phyloP scores from a whole-genome alignment of 2,329 filamentous ascomycete species.

The Penicillium carneum region DNA sequence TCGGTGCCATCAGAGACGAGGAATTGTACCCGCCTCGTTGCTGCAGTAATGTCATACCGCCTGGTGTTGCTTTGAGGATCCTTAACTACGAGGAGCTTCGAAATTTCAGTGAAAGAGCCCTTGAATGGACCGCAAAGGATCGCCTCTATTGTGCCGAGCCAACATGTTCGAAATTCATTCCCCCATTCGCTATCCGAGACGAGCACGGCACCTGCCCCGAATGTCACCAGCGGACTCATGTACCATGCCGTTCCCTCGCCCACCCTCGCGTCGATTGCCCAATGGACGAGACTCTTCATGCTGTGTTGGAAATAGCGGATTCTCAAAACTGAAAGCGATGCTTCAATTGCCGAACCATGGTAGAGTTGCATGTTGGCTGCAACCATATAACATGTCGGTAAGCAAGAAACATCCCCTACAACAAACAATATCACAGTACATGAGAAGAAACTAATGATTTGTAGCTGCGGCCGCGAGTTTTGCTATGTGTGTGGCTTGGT shows the following conservation, averaged over 20 bases:
- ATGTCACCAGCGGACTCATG: slow-evolving; percentile 28
- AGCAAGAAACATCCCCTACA: background rate
- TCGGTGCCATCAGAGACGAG: slow-evolving; percentile 28
- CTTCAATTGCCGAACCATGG: slow-evolving; percentile 26
- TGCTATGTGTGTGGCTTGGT: slow-evolving; percentile 18
- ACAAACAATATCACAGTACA: background rate
- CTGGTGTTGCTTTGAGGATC: slow-evolving; percentile 13
- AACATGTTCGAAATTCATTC: slow-evolving; percentile 34
- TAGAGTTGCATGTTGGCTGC: slow-evolving; percentile 26
- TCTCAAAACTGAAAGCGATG: slow-evolving; percentile 23
- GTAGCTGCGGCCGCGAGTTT: slow-evolving; percentile 22
- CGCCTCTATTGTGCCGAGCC: slow-evolving; percentile 32
- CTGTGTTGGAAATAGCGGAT: slow-evolving; percentile 23
- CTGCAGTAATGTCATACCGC: slow-evolving; percentile 21
- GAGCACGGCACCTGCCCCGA: slow-evolving; percentile 25
- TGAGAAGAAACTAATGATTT: slow-evolving; percentile 6
- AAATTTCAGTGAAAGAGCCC: slow-evolving; percentile 19
- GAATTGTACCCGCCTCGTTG: slow-evolving; percentile 31
- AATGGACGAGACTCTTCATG: slow-evolving; percentile 20
- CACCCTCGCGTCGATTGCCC: slow-evolving; percentile 31
- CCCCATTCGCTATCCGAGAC: slow-evolving; percentile 15
- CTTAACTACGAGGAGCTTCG: slow-evolving; percentile 23
- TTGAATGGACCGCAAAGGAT: slow-evolving; percentile 26
- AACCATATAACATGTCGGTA: slow-evolving; percentile 33
- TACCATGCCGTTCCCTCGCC: slow-evolving; percentile 23